phyloP scores from a whole-genome alignment of 805 yeast species.

The Jamesozyma hellenica region DNA sequence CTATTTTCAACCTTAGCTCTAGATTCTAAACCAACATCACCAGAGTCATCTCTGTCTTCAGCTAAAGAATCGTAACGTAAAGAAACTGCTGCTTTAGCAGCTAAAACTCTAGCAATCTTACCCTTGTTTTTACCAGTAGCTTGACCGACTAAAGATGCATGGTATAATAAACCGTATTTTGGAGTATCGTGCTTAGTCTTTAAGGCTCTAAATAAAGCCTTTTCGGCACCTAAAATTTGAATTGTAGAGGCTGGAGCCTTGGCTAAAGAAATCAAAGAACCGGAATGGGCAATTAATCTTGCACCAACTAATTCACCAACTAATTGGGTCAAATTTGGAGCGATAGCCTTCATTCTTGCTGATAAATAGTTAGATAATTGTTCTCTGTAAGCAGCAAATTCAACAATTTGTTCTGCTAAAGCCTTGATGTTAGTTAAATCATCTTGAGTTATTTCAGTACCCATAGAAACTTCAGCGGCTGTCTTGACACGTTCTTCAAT shows the following conservation, averaged over 20 bases:
- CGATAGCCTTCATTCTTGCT: slow-evolving; percentile 96
- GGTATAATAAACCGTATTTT: slow-evolving; percentile 93
- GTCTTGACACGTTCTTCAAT: slow-evolving; percentile 83
- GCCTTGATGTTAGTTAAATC: slow-evolving; percentile 83
- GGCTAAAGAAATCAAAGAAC: slow-evolving; percentile 86
- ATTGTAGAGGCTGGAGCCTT: slow-evolving; percentile 98
- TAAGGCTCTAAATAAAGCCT: slow-evolving; percentile 95
- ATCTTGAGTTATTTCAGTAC: slow-evolving; percentile 91
- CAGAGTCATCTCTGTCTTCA: slow-evolving; percentile 93
- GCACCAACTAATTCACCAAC: slow-evolving; percentile 99
- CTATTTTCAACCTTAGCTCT: slow-evolving; percentile 92
- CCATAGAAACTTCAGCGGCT: slow-evolving; percentile 97
- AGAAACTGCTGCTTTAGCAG: slow-evolving; percentile 97
- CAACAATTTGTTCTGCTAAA: slow-evolving; percentile 92
- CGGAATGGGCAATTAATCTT: slow-evolving; percentile 93
- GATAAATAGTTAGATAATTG: slow-evolving; percentile 84
- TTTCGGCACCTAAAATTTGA: slow-evolving; percentile 97
- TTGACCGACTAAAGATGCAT: slow-evolving; percentile 94
- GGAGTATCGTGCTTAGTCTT: slow-evolving; percentile 98
- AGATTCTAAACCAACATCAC: slow-evolving; percentile 84
- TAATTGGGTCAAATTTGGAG: slow-evolving; percentile 90
- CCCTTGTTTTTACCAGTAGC: slow-evolving; percentile 98
- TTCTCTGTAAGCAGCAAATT: slow-evolving; percentile 92
- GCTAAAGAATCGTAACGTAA: slow-evolving; percentile 93
- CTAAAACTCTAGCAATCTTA: slow-evolving; percentile 95